A percentile compares a stretch with the other conserved stretches of the same genome.
These are phyloP conservation scores for Emericellopsis atlantica DNA, from an alignment of 2,329 filamentous ascomycete genomes.

Conservation along the genomic window DNA sequence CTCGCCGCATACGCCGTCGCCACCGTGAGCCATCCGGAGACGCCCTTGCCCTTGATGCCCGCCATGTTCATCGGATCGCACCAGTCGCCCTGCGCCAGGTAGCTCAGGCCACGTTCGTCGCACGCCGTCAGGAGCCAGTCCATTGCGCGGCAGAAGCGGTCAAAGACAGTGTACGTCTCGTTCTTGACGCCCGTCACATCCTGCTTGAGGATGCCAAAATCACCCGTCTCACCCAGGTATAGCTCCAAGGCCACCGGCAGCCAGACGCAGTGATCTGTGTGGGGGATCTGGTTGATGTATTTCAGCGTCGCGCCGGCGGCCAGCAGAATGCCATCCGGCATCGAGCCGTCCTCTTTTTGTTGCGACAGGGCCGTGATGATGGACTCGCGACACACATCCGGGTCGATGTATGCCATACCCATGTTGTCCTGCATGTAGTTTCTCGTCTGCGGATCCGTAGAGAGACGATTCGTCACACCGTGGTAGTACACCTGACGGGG, in stretches of 20 bases:
- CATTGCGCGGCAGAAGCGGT: conserved; percentile 43
- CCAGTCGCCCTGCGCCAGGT: conserved; percentile 47
- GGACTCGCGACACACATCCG: conserved; percentile 31
- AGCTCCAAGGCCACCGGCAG: conserved; percentile 39
- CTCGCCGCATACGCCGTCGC: conserved; percentile 39
- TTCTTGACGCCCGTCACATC: conserved; percentile 26
- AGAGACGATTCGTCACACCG: conserved; percentile 44
- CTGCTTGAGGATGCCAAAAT: conserved; percentile 35
- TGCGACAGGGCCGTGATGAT: conserved; percentile 37
- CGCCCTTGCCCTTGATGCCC: conserved; percentile 42
- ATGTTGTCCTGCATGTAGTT: conserved; percentile 50
- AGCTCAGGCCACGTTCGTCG: conserved; percentile 40
- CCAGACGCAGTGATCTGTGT: conserved; percentile 48
- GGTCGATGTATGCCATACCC: conserved; percentile 46
- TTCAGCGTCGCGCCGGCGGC: conserved; percentile 41
- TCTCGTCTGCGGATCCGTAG: conserved; percentile 44
- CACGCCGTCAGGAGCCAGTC: conserved; percentile 39
- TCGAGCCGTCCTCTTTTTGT: conserved; percentile 39
- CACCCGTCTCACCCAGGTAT: conserved; percentile 41
- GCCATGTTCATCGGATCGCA: conserved; percentile 52
- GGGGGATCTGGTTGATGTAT: conserved; percentile 49
- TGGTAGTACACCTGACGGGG: conserved; percentile 46
- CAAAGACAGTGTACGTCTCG: conserved; percentile 35
- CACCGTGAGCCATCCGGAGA: conserved; percentile 45
- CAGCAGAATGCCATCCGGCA: conserved; percentile 44